Evolutionary conservation across 345 rosid genomes (phyloP), one percentile per base, ranked within the genome.

Genomic region (Mallotus nudiflorus): DNA sequence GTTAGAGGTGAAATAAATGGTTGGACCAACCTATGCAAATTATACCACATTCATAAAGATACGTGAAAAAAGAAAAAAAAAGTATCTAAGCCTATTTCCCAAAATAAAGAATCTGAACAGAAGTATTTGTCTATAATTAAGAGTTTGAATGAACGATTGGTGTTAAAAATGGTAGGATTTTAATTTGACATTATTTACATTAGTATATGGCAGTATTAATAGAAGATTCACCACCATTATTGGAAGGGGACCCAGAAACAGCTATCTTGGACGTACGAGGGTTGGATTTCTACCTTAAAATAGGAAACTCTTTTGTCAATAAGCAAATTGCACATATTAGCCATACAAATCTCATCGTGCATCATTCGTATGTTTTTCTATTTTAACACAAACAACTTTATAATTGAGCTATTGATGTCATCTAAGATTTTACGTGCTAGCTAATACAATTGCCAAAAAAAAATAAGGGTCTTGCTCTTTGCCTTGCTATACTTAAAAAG

Each of bases 171-270:
- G 2, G 24, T 45, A 46, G 24, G 35, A 46, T 2, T 33, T 65
- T 70, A 6, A 1, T 49, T 55, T 49, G 16, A 42, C 20, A 18
- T 10, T 14, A 18, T 29, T 20, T 35, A 59, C 44, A 57, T 57
- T 10, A 9, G 11, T 24, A 20, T 35, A 11, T n/a, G 14, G 33
- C 0, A 48, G 42, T 14, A 14, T 29, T 27, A 56, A n/a, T 39
- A 42, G 50, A 63, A 29, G 37, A 40, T 62, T 25, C 44, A 24
- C 57, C 45, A 64, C 12, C 77, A 81, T 73, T 78, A 73, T 66
- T 68, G 60, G 78, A 70, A 73, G 81, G 65, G 87, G 67, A 27
- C 84, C 81, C 24, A 25, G 56, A 69, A 67, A 79, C 82, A 78
- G 87, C 82, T 77, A 69, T 58, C 14, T 68, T 69, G 75, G 48